phyloP scores from a whole-genome alignment of 1,284 basidiomycete species.

The Pseudozyma sp. region DNA sequence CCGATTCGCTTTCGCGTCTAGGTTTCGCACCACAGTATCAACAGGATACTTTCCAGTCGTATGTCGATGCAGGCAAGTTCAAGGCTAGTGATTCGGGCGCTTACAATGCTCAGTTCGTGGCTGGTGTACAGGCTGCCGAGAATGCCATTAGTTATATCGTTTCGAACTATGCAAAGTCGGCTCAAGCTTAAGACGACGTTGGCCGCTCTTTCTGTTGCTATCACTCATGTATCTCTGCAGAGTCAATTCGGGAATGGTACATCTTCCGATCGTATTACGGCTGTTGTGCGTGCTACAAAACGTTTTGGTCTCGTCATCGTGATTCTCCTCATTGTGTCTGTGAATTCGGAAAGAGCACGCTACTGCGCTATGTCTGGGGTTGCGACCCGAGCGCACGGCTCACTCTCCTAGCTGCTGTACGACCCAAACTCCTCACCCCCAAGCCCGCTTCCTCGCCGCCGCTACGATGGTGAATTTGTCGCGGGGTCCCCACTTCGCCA shows the following conservation, averaged over 20 bases:
- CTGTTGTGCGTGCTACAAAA: not conserved
- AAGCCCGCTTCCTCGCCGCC: not conserved
- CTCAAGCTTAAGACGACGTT: constrained; percentile 4
- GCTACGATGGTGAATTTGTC: not conserved
- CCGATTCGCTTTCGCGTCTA: constrained; percentile 74
- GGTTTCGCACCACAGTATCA: constrained; percentile 79
- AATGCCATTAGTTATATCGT: constrained; percentile 42
- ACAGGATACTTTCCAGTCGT: constrained; percentile 69
- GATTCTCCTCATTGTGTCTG: too few species aligned
- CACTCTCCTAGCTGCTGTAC: constrained; percentile 29
- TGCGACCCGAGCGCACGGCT: constrained; percentile 29
- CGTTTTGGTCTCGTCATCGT: too few species aligned
- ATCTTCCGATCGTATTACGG: too few species aligned
- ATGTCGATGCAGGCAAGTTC: constrained; percentile 31
- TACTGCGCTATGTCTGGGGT: not conserved
- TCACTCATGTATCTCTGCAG: not conserved
- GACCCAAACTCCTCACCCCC: constrained; percentile 27
- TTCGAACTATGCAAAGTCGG: constrained; percentile 21
- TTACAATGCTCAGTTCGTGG: constrained; percentile 47
- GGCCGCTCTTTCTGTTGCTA: not conserved
- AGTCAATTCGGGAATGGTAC: not conserved
- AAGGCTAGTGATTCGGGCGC: constrained; percentile 13
- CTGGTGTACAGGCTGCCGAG: constrained; percentile 48
- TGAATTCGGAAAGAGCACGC: too few species aligned
- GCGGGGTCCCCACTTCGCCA: constrained; percentile 25